Conservation (phyloP, 345 rosid genomes). For the Aurinia saxatilis region DNA sequence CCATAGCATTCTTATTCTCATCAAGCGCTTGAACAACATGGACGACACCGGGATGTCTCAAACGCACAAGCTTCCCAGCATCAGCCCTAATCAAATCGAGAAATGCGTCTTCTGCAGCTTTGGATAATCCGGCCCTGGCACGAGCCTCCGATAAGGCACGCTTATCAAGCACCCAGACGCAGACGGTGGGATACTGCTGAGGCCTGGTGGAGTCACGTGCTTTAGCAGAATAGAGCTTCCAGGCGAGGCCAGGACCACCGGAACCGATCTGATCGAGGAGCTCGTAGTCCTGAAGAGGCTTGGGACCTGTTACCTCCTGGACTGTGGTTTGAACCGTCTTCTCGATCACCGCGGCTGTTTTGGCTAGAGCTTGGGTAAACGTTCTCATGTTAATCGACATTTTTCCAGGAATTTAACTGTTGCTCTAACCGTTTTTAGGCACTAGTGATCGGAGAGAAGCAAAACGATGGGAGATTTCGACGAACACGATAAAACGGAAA, state of each 20-base stretch:
- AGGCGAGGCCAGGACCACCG: conserved; percentile 38
- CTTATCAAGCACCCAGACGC: conserved; percentile 94
- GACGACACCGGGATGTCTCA: conserved; percentile 89
- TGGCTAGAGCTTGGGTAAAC: conserved; percentile 85
- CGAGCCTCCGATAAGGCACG: conserved; percentile 70
- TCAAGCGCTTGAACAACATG: conserved; percentile 97
- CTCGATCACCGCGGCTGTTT: conserved; percentile 91
- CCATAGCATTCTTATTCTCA: conserved; percentile 91
- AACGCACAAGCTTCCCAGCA: conserved; percentile 64
- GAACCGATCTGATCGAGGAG: conserved; percentile 69
- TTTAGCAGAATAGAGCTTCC: conserved; percentile 77
- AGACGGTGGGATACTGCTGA: conserved; percentile 83
- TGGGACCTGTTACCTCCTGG: conserved; percentile 95
- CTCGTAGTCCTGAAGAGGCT: conserved; percentile 80
- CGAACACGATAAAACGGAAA: background rate
- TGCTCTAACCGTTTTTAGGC: conserved; percentile 38
- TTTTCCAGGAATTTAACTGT: conserved; percentile 26
- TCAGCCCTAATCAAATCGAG: conserved; percentile 76
- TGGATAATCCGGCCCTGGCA: conserved; percentile 63
- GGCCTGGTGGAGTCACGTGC: conserved; percentile 64
- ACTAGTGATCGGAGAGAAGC: background rate
- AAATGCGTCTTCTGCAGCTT: conserved; percentile 72
- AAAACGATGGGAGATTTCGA: too few species aligned
- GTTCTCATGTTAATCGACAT: conserved; percentile 94
- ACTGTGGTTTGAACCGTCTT: conserved; percentile 92